Evolutionary conservation across 116 monocot genomes (phyloP).

Genomic region (Phalaenopsis hybrid): DNA sequence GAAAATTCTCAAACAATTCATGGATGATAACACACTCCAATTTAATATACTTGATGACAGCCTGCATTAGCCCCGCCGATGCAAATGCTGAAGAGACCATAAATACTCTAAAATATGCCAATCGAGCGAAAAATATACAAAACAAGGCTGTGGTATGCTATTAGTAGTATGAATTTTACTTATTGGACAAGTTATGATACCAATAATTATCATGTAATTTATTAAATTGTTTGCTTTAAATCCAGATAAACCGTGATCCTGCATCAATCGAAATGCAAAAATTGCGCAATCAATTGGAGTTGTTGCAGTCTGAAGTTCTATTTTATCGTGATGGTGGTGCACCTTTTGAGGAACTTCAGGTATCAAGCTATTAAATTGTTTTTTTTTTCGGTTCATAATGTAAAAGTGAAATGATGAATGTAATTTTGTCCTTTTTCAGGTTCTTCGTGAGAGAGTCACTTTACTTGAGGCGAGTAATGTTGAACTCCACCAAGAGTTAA

Average conservation of each 20-base stretch:
- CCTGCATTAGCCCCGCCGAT: conserved; percentile 96
- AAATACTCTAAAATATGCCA: conserved; percentile 96
- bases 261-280: conserved; percentile 78
- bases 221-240: conserved; percentile 3
- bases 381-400: neutral
- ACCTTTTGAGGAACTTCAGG: conserved; percentile 72
- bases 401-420: neutral
- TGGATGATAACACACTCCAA: neutral
- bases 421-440: conserved; percentile 19
- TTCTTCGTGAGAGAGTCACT: conserved; percentile 60
- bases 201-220: neutral
- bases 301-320: conserved; percentile 73
- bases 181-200: neutral
- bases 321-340: conserved; percentile 60
- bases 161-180: neutral
- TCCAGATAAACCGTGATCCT: conserved; percentile 91
- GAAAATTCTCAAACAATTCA: neutral
- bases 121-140: conserved; percentile 93
- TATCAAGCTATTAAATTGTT: conserved; percentile 10
- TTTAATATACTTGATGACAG: conserved; percentile 17
- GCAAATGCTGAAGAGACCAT: conserved; percentile 98
- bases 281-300: conserved; percentile 74
- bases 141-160: conserved; percentile 91
- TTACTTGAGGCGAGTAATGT: conserved; percentile 65
- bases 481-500: conserved; percentile 57